Conservation (phyloP, 768 basidiomycete genomes). For the Cystoderma amianthinum region DNA sequence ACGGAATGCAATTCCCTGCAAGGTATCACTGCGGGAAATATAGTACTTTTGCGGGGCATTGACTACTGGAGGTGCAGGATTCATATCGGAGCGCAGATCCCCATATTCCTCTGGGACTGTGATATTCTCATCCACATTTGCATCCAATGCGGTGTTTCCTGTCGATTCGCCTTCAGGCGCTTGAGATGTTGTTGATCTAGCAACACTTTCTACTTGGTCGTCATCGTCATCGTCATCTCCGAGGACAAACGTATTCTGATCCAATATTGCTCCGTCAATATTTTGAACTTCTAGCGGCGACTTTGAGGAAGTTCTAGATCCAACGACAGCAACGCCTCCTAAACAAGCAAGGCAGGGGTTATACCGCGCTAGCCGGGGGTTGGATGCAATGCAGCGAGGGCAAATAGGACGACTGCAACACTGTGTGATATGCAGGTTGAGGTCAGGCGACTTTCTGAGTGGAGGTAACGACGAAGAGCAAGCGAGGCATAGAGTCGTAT, state of each 20-base stretch:
- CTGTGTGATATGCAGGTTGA: conserved; percentile 38
- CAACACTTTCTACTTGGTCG: conserved; percentile 19
- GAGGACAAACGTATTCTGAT: conserved; percentile 58
- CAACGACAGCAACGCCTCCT: conserved; percentile 41
- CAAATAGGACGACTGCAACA: conserved; percentile 71
- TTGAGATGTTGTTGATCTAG: background rate
- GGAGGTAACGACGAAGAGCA: conserved; percentile 56
- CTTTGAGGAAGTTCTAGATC: conserved; percentile 7
- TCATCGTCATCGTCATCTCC: conserved; percentile 56
- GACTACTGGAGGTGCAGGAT: too few relatives aligned
- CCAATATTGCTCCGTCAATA: conserved; percentile 47
- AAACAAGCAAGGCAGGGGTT: conserved; percentile 70
- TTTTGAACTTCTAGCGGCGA: conserved; percentile 16
- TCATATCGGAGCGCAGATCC: too few relatives aligned
- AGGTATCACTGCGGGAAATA: conserved; percentile 50
- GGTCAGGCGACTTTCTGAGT: conserved; percentile 6
- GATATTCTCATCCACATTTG: too few relatives aligned
- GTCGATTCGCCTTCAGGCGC: too few relatives aligned
- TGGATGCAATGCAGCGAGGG: conserved; percentile 42
- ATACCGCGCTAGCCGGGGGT: conserved; percentile 61
- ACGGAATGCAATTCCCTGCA: conserved; percentile 57
- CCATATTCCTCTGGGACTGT: too few relatives aligned
- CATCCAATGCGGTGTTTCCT: too few relatives aligned
- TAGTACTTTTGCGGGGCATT: conserved; percentile 35
- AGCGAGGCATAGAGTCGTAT: conserved; percentile 45